phyloP scores from a whole-genome alignment of 139 green algal genomes.

The Closterium sp. region DNA sequence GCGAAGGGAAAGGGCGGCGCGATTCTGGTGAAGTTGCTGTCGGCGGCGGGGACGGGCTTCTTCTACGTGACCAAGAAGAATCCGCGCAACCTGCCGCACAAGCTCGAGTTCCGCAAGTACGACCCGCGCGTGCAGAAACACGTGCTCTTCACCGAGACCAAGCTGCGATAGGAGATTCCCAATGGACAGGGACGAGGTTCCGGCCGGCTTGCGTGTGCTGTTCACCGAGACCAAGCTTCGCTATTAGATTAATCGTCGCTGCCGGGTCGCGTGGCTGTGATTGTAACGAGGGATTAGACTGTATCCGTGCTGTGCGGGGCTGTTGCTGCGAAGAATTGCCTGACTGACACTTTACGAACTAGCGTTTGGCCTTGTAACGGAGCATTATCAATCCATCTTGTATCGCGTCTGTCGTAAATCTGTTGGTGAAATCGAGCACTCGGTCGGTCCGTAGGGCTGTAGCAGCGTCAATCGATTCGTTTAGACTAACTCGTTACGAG shows the following conservation, averaged over 20 bases:
- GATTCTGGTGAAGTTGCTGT: conserved; percentile 73
- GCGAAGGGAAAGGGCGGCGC: conserved; percentile 40
- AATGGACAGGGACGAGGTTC: background rate
- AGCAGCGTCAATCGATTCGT: background rate
- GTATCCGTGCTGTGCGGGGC: background rate
- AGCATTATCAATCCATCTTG: background rate
- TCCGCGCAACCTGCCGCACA: conserved; percentile 71
- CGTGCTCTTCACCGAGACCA: conserved; percentile 83
- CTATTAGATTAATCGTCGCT: background rate
- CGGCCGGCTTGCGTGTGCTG: conserved; percentile 58
- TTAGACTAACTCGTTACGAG: background rate
- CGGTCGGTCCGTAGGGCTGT: background rate
- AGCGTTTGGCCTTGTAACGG: background rate
- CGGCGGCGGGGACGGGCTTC: conserved; percentile 70
- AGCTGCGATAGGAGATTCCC: conserved; percentile 56
- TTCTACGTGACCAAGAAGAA: conserved; percentile 84
- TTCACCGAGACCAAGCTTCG: conserved; percentile 77
- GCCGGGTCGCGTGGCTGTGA: background rate
- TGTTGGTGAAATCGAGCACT: too few species aligned
- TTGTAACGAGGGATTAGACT: background rate
- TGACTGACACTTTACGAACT: background rate
- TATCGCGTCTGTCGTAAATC: background rate
- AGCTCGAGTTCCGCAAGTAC: conserved; percentile 82
- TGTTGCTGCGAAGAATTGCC: background rate
- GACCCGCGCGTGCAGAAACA: conserved; percentile 73